Evolutionary conservation across 805 yeast species (phyloP), one percentile per base, ranked within the genome.

Genomic region (Wickerhamomyces ciferrii): DNA sequence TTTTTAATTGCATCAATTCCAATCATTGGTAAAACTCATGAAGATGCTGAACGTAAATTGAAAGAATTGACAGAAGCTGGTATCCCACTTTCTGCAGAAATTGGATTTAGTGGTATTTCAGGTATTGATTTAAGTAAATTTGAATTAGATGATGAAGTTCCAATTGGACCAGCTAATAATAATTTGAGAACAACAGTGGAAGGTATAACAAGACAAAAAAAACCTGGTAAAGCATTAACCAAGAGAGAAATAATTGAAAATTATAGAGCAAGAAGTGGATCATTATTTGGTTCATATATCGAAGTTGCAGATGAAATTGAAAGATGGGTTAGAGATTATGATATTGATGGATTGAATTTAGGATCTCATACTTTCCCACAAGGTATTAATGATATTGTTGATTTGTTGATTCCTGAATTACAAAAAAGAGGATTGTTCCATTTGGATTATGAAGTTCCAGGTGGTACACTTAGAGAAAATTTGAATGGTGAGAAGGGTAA

Each of bases 291-390:
- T 5, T 62, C 69, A 21, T 58, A 69, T 8, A 48, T 53, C 34
- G 66, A 65, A 32, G 70, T 71, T n/a, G 72, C 72, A 3, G 70
- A 70, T 46, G 62, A 62, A 39, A 59, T 71, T 37, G 70, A 69
- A 49, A 48, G 58, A 43, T 71, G 72, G 73, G 68, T 67, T 13
- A 70, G 67, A 19, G 53, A 60, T 13, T 61, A 69, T 10, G 70
- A 64, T 42, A 63, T 71, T 17, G 75, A 71, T 48, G 75, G 75
- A 2, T 70, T 70, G 52, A 70, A 70, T 46, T 56, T 70, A 27
- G 62, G 67, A 5, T 63, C 67, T 48, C 62, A 69, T 5, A 51
- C 62, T 2, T 70, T 70, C 54, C 61, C 24, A 61, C 21, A 25
- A 8, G 24, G 23, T 15, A 8, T 42, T 14, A 24, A 42, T 5